Evolutionary conservation across 805 yeast species (phyloP).

Genomic region (Candida boleticola): DNA sequence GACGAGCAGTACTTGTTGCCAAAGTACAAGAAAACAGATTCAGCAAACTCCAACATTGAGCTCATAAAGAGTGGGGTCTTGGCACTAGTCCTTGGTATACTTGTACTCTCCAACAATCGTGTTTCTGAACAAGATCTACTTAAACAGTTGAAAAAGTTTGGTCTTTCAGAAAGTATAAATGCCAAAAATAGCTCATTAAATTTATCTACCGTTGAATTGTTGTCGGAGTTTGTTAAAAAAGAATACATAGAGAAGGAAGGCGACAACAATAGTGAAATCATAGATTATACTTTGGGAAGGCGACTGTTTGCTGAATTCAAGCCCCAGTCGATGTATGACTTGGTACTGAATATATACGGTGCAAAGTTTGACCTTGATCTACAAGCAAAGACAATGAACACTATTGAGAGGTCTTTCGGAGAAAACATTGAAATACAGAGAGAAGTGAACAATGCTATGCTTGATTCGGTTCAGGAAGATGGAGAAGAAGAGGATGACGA

Average conservation of each 20-base stretch:
- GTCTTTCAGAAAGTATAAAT: slow-evolving; percentile 21
- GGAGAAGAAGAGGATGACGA: slow-evolving; percentile 6
- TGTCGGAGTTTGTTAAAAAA: slow-evolving; percentile 25
- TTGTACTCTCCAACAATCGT: slow-evolving; percentile 33
- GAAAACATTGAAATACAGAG: slow-evolving; percentile 5
- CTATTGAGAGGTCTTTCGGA: slow-evolving; percentile 25
- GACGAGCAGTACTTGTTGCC: slow-evolving; percentile 24
- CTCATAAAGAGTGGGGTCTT: slow-evolving; percentile 30
- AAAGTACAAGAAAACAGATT: slow-evolving; percentile 12
- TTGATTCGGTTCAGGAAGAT: background rate
- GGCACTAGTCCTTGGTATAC: slow-evolving; percentile 24
- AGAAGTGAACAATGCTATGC: background rate
- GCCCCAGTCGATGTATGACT: slow-evolving; percentile 26
- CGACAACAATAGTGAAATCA: slow-evolving; percentile 10
- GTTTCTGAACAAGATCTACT: slow-evolving; percentile 25
- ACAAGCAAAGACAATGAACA: slow-evolving; percentile 16
- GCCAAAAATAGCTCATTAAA: slow-evolving; percentile 18
- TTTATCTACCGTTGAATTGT: slow-evolving; percentile 18
- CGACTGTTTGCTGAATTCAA: slow-evolving; percentile 31
- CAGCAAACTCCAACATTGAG: slow-evolving; percentile 24
- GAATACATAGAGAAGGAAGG: slow-evolving; percentile 26
- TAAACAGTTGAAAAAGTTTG: slow-evolving; percentile 22
- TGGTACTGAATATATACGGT: slow-evolving; percentile 24
- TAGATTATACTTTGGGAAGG: slow-evolving; percentile 30
- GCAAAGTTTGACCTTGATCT: slow-evolving; percentile 18